These are phyloP conservation scores for Amanita muscaria DNA, from an alignment of 768 basidiomycete genomes.

Conservation along the genomic window DNA sequence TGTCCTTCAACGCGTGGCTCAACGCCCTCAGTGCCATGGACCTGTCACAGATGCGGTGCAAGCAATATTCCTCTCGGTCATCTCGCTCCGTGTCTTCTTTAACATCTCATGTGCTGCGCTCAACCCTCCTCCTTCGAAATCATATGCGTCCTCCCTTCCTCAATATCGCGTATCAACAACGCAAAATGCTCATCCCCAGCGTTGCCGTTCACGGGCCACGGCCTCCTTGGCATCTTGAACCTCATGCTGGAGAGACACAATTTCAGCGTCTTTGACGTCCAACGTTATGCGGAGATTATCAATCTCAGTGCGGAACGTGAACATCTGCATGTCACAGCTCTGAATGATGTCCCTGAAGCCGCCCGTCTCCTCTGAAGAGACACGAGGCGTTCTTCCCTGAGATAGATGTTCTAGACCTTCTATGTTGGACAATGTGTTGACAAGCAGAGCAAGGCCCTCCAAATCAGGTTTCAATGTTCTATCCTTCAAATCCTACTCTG, in stretches of 20 bases:
- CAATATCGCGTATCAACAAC: neutral
- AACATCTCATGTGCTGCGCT: constrained; percentile 1
- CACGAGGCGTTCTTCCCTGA: neutral
- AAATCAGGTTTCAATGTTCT: no score
- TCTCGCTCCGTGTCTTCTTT: neutral
- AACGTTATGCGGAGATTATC: constrained; percentile 6
- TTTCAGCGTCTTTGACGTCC: constrained; percentile 7
- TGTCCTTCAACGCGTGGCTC: no score
- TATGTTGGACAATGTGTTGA: no score
- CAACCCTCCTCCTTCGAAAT: neutral
- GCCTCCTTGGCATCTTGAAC: constrained; percentile 1
- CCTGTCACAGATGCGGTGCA: no score
- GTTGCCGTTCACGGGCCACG: no score
- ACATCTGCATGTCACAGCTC: neutral
- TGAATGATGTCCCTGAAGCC: constrained; percentile 5
- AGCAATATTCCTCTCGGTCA: neutral
- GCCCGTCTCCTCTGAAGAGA: neutral
- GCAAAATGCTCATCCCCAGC: constrained; percentile 5
- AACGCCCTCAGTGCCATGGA: no score
- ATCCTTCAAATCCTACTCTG: no score
- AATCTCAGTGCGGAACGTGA: constrained; percentile 3
- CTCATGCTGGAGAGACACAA: constrained; percentile 6
- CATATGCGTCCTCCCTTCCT: neutral
- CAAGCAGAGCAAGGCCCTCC: no score
- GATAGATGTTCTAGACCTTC: neutral